Conservation (phyloP, 2,329 filamentous ascomycete species). For the Chaetomium strumarium region DNA sequence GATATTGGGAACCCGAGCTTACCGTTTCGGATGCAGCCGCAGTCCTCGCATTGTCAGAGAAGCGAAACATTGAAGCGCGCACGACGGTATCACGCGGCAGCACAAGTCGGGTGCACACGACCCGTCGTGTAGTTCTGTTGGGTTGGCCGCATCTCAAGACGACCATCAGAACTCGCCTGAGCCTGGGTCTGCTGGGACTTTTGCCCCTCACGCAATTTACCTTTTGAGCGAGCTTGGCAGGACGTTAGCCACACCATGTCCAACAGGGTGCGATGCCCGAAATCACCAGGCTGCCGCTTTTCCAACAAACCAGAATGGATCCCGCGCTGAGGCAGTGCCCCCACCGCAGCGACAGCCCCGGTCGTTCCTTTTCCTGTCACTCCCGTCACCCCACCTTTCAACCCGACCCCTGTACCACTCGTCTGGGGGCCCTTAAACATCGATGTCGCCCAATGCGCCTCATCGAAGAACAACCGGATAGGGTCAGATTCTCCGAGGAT, state of each 20-base stretch:
- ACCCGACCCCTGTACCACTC: neutral
- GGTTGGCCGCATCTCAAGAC: no score
- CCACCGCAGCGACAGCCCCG: slow-evolving; percentile 3
- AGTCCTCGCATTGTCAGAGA: neutral
- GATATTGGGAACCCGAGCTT: neutral
- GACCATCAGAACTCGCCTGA: no score
- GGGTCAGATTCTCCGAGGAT: neutral
- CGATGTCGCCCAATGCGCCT: slow-evolving; percentile 4
- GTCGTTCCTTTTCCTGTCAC: neutral
- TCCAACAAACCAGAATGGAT: slow-evolving; percentile 15
- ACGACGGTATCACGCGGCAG: no score
- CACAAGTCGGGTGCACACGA: no score
- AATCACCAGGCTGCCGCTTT: slow-evolving; percentile 21
- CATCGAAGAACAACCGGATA: neutral
- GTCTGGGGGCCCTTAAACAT: slow-evolving; percentile 11
- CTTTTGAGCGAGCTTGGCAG: neutral
- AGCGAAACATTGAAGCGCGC: neutral
- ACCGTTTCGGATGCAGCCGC: neutral
- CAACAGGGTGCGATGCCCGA: neutral
- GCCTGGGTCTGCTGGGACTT: no score
- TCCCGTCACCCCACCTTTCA: slow-evolving; percentile 1
- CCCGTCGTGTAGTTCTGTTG: no score
- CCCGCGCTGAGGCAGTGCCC: slow-evolving; percentile 19
- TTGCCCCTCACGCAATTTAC: no score
- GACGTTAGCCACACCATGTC: slow-evolving; percentile 2